Base-by-base conservation (phyloP, 768 basidiomycete genomes). In the Auriscalpium microsporum region DNA sequence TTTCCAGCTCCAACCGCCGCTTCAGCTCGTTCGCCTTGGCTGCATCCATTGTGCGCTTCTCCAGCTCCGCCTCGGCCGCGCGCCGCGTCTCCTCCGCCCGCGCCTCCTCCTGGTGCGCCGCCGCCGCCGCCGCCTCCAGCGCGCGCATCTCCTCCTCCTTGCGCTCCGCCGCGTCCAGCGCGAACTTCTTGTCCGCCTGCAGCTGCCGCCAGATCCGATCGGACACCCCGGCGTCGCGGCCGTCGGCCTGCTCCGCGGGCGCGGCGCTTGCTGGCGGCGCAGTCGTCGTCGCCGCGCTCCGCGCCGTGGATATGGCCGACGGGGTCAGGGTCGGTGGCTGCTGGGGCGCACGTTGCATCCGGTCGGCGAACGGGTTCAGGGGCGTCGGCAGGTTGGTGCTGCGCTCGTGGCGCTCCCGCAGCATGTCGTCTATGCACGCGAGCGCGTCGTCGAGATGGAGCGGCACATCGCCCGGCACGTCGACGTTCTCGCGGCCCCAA, bases 121-220 rank as follows among this genome's bases (percentile, higher is more conserved):
- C 62, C 56, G 63, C 60, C 28, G 54, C 58, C 36, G 53, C 52
- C 35, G 47, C 56, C 14, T 55, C 49, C 14, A 53, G 21, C 11
- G 35, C 19, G 23, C 59, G 58, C 17, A 46, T 10, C 38, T 60
- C 68, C 14, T 64, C 65, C 50, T 66, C 62, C 10, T 55, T 54
- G 28, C 36, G 50, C 48, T 62, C 62, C 19, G 58, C 67, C 4
- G 63, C 69, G 0, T 61, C 66, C 45, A 65, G 68, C 52, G 66
- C 69, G 7, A 67, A 69, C 48, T 60, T 57, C 54, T 71, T 73
- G 59, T 73, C 75, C 4, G 42, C 60, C 57, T 81, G 75, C 0
- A 85, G 67, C 57, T 78, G 70, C 10, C 59, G 28, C 84, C 84
- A 85, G 10, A 74, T 64, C 1, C 62, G 63, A 63, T 86, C 80